Percentiles rank a stretch among this genome's conserved stretches.
phyloP scores from a whole-genome alignment of 2,329 filamentous ascomycete genomes.

The Botryotinia calthae region DNA sequence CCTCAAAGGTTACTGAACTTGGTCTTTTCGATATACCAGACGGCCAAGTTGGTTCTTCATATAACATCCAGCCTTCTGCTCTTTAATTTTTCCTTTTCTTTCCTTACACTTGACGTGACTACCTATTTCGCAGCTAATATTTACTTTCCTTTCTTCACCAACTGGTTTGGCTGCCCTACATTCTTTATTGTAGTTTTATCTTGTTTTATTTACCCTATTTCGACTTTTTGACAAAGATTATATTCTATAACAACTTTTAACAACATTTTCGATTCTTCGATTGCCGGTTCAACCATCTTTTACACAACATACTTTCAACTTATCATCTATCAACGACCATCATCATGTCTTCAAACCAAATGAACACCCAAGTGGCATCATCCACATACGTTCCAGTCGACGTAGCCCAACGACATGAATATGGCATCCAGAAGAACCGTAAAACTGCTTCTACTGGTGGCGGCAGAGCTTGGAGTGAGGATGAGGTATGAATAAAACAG shows the following conservation, averaged over 20 bases:
- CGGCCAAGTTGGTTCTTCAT: conserved; percentile 33
- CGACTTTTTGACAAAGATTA: conserved; percentile 39
- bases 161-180: conserved; percentile 54
- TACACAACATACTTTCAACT: conserved; percentile 29
- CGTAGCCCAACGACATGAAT: conserved; percentile 56
- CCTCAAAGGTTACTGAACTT: background rate
- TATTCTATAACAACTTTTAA: conserved; percentile 47
- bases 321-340: conserved; percentile 32
- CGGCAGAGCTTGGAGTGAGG: conserved; percentile 80
- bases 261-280: conserved; percentile 34
- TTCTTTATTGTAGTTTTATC: conserved; percentile 46
- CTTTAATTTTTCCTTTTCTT: conserved; percentile 31
- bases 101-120: conserved; percentile 38
- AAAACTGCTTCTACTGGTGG: conserved; percentile 70
- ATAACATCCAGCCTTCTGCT: conserved; percentile 32
- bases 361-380: conserved; percentile 38
- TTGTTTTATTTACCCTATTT: conserved; percentile 24
- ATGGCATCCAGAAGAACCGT: conserved; percentile 61
- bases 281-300: conserved; percentile 37
- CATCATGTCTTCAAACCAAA: conserved; percentile 39
- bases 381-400: conserved; percentile 45
- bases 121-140: conserved; percentile 39
- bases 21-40: conserved; percentile 30
- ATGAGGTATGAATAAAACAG: conserved; percentile 58
- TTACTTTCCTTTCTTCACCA: conserved; percentile 48